Conservation (phyloP, 1,139 yeast species). For the Protomyces inundatus region DNA sequence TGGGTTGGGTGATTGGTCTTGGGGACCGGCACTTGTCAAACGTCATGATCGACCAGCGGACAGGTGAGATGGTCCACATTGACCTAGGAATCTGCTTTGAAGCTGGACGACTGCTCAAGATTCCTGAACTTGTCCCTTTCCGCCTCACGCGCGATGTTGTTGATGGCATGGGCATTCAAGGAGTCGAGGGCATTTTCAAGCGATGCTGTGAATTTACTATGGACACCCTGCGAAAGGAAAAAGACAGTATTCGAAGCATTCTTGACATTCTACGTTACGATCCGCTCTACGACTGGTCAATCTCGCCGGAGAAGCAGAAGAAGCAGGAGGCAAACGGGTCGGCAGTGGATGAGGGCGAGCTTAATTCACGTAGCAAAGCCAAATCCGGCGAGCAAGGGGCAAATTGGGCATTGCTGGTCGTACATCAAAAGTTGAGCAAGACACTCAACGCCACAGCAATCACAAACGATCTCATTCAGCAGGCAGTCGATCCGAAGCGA, state of each 20-base stretch:
- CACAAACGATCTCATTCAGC: slow-evolving; percentile 71
- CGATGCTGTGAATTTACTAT: slow-evolving; percentile 70
- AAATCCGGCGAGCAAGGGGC: slow-evolving; percentile 48
- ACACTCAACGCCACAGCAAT: slow-evolving; percentile 78
- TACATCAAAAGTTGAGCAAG: slow-evolving; percentile 64
- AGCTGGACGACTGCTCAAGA: slow-evolving; percentile 66
- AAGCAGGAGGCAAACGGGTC: slow-evolving; percentile 45
- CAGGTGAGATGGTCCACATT: slow-evolving; percentile 93
- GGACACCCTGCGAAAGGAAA: slow-evolving; percentile 59
- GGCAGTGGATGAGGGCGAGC: background rate
- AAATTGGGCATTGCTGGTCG: slow-evolving; percentile 67
- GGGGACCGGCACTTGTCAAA: slow-evolving; percentile 96
- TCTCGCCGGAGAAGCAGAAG: slow-evolving; percentile 45
- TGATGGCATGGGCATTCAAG: slow-evolving; percentile 86
- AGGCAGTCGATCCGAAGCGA: slow-evolving; percentile 64
- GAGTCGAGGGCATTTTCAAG: slow-evolving; percentile 69
- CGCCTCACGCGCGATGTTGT: slow-evolving; percentile 83
- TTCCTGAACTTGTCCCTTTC: slow-evolving; percentile 93
- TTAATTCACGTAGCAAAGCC: slow-evolving; percentile 35
- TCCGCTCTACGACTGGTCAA: slow-evolving; percentile 51
- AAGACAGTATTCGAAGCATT: slow-evolving; percentile 69
- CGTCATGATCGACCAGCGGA: slow-evolving; percentile 64
- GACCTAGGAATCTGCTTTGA: slow-evolving; percentile 96
- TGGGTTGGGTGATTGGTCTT: slow-evolving; percentile 80
- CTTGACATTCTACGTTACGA: slow-evolving; percentile 85